Base-by-base conservation (phyloP, 345 rosid species). In the Chamaenerion angustifolium region DNA sequence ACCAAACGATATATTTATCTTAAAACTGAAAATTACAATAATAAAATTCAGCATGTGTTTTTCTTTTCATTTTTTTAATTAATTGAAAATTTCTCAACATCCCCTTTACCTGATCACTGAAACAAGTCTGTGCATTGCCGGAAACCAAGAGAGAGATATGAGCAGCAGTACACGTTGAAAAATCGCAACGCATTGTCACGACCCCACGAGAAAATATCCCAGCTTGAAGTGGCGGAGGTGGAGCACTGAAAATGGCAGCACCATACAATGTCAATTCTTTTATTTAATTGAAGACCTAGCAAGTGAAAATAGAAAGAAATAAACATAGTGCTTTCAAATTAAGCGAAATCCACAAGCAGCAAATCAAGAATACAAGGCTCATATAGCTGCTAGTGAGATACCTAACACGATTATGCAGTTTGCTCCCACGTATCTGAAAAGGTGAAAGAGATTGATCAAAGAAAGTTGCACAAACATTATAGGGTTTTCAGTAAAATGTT, bases 131-230 rank as follows among this genome's bases (percentile, higher is more conserved):
- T 17, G 80, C 76, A 65, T 74, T 75, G 43, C 80, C 80, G 13
- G 80, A 75, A 42, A 75, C 67, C 66, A 75, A 49, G 43, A 75
- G 64, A 15, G 80, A 75, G 55, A 75, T 49, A 46, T 71, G 76
- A 11, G 80, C 71, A 45, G 57, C 71, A 63, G 69, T 65, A 48
- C 65, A 53, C 18, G 80, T 75, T 40, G 76, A 71, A 46, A 75
- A 12, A 57, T 75, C 80, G 42, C 80, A 75, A 12, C 80, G 71
- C 80, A 75, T 75, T 46, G 74, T 75, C 62, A 75, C 71, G 5
- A 75, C 76, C 52, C 71, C 80, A 43, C 80, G 76, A 63, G 76
- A 71, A 56, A 71, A 65, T 45, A 71, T 49, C 58, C 71, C 80
- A 43, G 80, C 67, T 49, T 71, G 76, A 48, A 74, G 70, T 43